Conservation (phyloP, 2,329 filamentous ascomycete genomes). For the Diaporthe amygdali region DNA sequence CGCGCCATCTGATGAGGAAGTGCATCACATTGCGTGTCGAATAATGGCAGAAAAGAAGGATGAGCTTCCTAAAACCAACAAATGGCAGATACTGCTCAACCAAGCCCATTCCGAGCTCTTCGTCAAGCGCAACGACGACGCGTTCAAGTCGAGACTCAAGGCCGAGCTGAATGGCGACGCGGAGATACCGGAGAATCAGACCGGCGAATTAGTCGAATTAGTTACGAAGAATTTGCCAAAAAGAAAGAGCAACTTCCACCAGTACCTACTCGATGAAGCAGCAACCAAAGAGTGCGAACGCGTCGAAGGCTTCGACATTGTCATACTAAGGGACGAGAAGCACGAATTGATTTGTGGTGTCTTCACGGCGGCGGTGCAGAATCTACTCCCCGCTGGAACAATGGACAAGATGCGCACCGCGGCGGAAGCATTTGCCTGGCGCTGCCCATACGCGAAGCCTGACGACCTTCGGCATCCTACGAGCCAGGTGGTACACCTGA, state of each 20-base stretch:
- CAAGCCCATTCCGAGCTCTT: background rate
- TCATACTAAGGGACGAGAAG: background rate
- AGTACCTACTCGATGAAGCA: background rate
- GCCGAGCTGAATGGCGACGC: background rate
- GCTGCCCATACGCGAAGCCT: background rate
- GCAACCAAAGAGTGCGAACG: background rate
- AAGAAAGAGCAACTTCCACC: background rate
- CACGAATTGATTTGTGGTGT: background rate
- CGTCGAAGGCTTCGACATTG: background rate
- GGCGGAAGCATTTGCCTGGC: background rate
- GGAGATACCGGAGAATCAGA: background rate
- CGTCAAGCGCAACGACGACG: background rate
- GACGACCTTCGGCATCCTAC: background rate
- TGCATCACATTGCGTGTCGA: background rate
- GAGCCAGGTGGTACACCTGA: background rate
- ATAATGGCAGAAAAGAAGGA: background rate
- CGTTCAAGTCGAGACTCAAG: background rate
- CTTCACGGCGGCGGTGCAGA: background rate
- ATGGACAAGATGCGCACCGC: background rate
- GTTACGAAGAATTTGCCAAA: background rate
- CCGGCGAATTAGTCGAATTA: background rate
- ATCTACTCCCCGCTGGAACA: background rate
- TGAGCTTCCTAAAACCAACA: background rate
- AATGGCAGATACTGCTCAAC: background rate
- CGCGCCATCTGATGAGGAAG: background rate